Evolutionary conservation across 164 flowering plant species (phyloP).

Genomic region (Vitis vinifera): ASM3070453v1 NC_081813.1:7474001-7474500

Average conservation of each 20-base stretch:
- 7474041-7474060: slow-evolving; percentile 84
- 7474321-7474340: too few relatives aligned
- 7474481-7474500: too few relatives aligned
- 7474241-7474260: background rate
- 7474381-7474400: too few relatives aligned
- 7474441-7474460: too few relatives aligned
- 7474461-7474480: too few relatives aligned
- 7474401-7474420: too few relatives aligned
- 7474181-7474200: background rate
- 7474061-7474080: slow-evolving; percentile 90
- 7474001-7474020: slow-evolving; percentile 78
- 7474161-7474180: background rate
- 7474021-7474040: slow-evolving; percentile 89
- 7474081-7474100: slow-evolving; percentile 73
- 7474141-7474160: background rate
- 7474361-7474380: too few relatives aligned
- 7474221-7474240: background rate
- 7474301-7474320: background rate
- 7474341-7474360: too few relatives aligned
- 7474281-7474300: background rate
- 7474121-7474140: slow-evolving; percentile 56
- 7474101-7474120: slow-evolving; percentile 83
- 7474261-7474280: background rate
- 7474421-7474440: too few relatives aligned
- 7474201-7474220: background rate